Conservation (phyloP, 176 grass and related monocot species). For the barley (Hordeum vulgare) region DNA sequence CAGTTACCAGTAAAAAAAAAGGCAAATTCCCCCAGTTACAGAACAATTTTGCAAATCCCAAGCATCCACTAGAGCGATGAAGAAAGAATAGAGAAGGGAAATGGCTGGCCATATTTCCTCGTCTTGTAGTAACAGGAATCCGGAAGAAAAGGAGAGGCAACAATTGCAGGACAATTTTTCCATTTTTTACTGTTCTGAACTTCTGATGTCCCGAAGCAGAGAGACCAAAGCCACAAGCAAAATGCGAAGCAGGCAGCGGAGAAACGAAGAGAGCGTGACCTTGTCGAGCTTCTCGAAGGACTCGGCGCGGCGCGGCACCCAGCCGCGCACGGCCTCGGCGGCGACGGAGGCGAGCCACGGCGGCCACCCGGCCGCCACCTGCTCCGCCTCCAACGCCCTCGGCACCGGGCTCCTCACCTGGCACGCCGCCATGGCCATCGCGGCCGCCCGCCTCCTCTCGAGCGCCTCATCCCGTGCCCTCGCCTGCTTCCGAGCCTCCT, state of each 20-base stretch:
- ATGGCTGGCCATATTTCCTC: neutral
- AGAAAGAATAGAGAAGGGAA: neutral
- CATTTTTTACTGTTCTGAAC: neutral
- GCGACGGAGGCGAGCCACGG: constrained; percentile 85
- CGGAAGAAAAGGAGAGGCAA: neutral
- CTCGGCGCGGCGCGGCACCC: constrained; percentile 92
- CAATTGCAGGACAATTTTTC: neutral
- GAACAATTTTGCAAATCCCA: neutral
- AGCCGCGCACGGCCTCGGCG: constrained; percentile 85
- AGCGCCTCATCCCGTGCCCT: constrained; percentile 22
- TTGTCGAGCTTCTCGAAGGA: constrained; percentile 99
- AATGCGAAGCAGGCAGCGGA: neutral
- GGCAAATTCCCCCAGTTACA: neutral
- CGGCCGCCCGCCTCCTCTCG: constrained; percentile 48
- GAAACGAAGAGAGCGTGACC: constrained; percentile 27
- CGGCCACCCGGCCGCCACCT: constrained; percentile 90
- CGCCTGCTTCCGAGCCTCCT: constrained; percentile 31
- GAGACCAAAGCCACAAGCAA: neutral
- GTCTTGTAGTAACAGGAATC: neutral
- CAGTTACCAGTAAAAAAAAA: neutral
- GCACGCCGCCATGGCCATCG: constrained; percentile 35
- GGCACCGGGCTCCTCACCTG: constrained; percentile 63
- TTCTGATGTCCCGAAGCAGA: neutral
- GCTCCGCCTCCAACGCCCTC: constrained; percentile 65
- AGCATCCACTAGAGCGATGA: neutral